These are phyloP conservation scores for Kodamaea nitidulidarum DNA, from an alignment of 805 yeast species.

Conservation along the genomic window DNA sequence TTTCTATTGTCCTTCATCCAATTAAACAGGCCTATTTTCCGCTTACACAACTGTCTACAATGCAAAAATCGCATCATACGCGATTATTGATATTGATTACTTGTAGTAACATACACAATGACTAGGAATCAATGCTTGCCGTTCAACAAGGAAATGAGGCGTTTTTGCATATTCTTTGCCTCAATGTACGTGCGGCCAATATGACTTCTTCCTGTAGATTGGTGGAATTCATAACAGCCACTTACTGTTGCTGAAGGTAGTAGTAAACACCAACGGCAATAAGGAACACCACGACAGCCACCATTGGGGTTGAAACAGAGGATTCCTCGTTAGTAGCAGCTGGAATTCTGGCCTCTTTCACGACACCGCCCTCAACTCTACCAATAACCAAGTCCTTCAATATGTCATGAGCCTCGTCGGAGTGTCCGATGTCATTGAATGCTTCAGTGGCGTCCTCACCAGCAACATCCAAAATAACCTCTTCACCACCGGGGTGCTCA, in stretches of 20 bases:
- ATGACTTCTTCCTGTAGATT: background rate
- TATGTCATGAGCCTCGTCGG: slow-evolving; percentile 88
- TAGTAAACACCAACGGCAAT: slow-evolving; percentile 44
- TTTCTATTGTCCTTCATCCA: background rate
- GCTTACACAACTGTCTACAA: slow-evolving; percentile 1
- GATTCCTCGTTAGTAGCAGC: slow-evolving; percentile 14
- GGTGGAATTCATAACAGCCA: background rate
- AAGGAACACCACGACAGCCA: slow-evolving; percentile 34
- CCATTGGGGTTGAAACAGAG: slow-evolving; percentile 23
- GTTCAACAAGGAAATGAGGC: too few relatives aligned
- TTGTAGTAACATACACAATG: too few relatives aligned
- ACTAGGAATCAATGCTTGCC: too few relatives aligned
- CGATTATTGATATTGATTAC: too few relatives aligned
- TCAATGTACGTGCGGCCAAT: too few relatives aligned
- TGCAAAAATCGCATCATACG: too few relatives aligned
- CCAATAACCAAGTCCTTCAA: slow-evolving; percentile 71
- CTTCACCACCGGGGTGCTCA: slow-evolving; percentile 48
- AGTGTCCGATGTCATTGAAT: slow-evolving; percentile 84
- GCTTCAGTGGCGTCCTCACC: slow-evolving; percentile 46
- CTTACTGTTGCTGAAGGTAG: slow-evolving; percentile 19
- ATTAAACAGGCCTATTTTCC: background rate
- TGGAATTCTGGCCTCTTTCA: slow-evolving; percentile 22
- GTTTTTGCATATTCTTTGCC: too few relatives aligned
- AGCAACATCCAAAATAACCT: slow-evolving; percentile 41
- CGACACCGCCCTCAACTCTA: slow-evolving; percentile 62